Base-by-base conservation (phyloP, 805 yeast species). In the Candida lessepsii region DNA sequence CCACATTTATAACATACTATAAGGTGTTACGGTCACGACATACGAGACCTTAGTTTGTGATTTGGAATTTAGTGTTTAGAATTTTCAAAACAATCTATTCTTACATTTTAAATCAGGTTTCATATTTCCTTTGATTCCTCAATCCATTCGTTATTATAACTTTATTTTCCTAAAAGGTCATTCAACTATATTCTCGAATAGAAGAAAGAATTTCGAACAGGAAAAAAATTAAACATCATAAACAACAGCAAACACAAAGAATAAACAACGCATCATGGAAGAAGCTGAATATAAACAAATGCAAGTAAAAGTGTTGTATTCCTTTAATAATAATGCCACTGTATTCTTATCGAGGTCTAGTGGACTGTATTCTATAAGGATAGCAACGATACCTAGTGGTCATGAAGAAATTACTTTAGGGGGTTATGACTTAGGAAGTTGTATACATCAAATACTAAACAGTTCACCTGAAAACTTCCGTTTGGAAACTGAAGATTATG, bases 261-360 rank as follows among this genome's bases (percentile, higher is more conserved):
- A 19, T 4, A 32, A 23, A 34, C 16, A 31, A n/a, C 13, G 14
- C 23, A 33, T 9, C 34, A 41, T 27, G 31, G 48, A 44, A 17
- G 48, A 47, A 13, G 46, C 42, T 9, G 52, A 45, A 36, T 53
- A 57, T 47, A 56, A 60, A 42, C 63, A 65, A 45, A 69, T 69
- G 73, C 75, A 69, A 52, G 65, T 69, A 39, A 69, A 69, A 48
- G 70, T 69, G 43, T 57, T 69, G 52, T 69, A 69, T 45, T 66
- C 73, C 28, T 69, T 69, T 58, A 66, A 69, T 55, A 64, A 65
- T 51, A 63, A 62, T 51, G 44, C 65, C 33, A 66, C 73, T 5
- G 73, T 69, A 37, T 69, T 67, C 41, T 57, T 69, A 40, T 67
- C 73, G 4, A 52, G 75, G 26, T 66, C 72, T 7, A 56, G 57